Evolutionary conservation across 2,329 filamentous ascomycete genomes (phyloP), one percentile per base, ranked within the genome.

Genomic region (Lasiodiplodia hormozganensis): DNA sequence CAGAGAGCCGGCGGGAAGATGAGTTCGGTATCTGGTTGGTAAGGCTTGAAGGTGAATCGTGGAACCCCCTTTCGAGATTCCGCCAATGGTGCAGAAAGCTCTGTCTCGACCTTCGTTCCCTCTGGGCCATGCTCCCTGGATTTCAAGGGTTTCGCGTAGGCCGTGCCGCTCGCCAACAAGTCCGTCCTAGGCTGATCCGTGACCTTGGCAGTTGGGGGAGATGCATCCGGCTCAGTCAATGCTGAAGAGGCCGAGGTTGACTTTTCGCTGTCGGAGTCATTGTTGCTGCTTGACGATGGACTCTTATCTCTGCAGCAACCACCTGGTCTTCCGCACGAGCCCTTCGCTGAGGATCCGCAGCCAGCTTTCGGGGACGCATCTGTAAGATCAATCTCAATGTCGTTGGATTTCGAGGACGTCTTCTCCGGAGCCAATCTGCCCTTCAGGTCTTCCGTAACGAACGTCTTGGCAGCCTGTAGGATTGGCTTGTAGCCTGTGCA

Each of bases 401-500:
- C 28, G 1, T 62, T 47, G 3, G 53, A 40, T 28, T 28, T 60
- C 2, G 31, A 53, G 2, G 43, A 10, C 1, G 14, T 12, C 14
- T 36, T 68, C n/a, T 40, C 23, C 5, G 65, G 65, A 67, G 79
- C 76, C 73, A 68, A 51, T 28, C 52, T 79, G 3, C 81, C 81
- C 54, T 83, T 84, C 28, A 80, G 49, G 56, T 80, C 77, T 36
- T 86, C 83, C 40, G 83, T 83, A 71, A 89, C 91, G 76, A 98
- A 98, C 0, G 92, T 95, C 75, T 96, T 93, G 1, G 95, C 95
- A 7, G 95, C 94, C 77, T 98, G 93, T 2, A 98, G 82, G 57
- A 98, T 97, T 0, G 95, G 93, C 65, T 94, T 86, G 77, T 98
- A 98, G 0, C 95, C 95, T 0, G 95, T 98, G 79, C 95, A 98